A percentile compares a stretch with the other conserved stretches of the same genome.
Evolutionary conservation across 768 basidiomycete genomes (phyloP).

Genomic region (Hypholoma sublateritium): DNA sequence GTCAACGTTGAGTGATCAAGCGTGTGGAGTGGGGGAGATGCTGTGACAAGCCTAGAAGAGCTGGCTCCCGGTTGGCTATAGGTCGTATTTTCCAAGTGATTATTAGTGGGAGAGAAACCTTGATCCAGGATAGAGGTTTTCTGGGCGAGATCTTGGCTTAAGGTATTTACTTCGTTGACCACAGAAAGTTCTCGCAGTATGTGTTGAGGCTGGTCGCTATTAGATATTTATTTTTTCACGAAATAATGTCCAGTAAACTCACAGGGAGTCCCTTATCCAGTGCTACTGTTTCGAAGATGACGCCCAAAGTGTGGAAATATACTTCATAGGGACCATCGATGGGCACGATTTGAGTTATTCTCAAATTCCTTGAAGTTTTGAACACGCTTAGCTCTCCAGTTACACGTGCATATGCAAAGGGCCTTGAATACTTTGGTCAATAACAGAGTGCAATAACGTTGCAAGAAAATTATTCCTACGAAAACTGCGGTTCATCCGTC

Average conservation of each 20-base stretch:
- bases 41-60: too few species aligned
- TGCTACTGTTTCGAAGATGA: conserved; percentile 62
- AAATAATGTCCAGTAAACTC: conserved; percentile 24
- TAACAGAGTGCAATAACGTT: background rate
- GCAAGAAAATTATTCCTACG: background rate
- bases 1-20: background rate
- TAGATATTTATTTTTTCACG: background rate
- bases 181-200: background rate
- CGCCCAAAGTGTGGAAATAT: conserved; percentile 78
- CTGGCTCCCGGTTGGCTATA: too few species aligned
- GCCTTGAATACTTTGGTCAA: conserved; percentile 4
- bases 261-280: conserved; percentile 63
- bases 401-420: conserved; percentile 18
- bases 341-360: conserved; percentile 54
- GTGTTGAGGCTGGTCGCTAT: background rate
- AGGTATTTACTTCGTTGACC: background rate
- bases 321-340: conserved; percentile 72
- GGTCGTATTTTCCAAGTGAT: too few species aligned
- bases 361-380: conserved; percentile 19
- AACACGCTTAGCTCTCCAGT: conserved; percentile 23
- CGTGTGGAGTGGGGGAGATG: too few species aligned
- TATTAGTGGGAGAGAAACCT: too few species aligned
- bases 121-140: background rate
- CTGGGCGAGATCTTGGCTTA: background rate
- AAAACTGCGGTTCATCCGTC: background rate